A percentile compares a stretch with the other conserved stretches of the same genome.
These are phyloP conservation scores for Boletus speciosus DNA, from an alignment of 768 basidiomycete species.

Conservation along the genomic window DNA sequence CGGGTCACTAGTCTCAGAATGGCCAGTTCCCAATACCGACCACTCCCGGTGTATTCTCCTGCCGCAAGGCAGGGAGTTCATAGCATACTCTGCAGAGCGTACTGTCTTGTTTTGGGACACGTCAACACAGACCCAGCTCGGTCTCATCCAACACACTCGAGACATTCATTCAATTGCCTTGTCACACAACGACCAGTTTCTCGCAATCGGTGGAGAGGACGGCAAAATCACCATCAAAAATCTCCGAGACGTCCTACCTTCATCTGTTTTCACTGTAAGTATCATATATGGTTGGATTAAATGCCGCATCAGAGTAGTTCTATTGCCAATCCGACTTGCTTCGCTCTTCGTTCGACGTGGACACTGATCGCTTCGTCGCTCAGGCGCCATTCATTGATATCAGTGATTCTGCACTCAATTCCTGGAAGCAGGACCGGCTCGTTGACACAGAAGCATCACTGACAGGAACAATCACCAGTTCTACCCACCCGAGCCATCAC, in stretches of 20 bases:
- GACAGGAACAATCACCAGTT: neutral
- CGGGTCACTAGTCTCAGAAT: neutral
- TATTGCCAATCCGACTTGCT: too few species aligned
- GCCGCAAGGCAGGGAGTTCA: neutral
- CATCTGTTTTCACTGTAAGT: neutral
- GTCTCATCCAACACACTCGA: neutral
- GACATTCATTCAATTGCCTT: neutral
- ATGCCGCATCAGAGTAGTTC: neutral
- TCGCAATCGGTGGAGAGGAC: neutral
- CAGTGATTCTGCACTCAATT: too few species aligned
- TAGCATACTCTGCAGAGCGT: neutral
- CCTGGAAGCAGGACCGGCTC: neutral
- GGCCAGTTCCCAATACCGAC: neutral
- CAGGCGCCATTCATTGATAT: too few species aligned
- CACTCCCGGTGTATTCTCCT: too few species aligned
- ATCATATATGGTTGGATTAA: neutral
- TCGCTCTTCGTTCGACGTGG: neutral
- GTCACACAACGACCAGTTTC: neutral
- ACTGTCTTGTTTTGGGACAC: neutral
- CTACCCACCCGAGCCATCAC: neutral
- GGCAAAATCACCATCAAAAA: neutral
- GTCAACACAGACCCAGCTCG: neutral
- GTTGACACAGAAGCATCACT: neutral
- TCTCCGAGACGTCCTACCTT: neutral
- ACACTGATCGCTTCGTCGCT: neutral